These are phyloP conservation scores for Phallus indusiatus DNA, from an alignment of 768 basidiomycete genomes.

Conservation along the genomic window DNA sequence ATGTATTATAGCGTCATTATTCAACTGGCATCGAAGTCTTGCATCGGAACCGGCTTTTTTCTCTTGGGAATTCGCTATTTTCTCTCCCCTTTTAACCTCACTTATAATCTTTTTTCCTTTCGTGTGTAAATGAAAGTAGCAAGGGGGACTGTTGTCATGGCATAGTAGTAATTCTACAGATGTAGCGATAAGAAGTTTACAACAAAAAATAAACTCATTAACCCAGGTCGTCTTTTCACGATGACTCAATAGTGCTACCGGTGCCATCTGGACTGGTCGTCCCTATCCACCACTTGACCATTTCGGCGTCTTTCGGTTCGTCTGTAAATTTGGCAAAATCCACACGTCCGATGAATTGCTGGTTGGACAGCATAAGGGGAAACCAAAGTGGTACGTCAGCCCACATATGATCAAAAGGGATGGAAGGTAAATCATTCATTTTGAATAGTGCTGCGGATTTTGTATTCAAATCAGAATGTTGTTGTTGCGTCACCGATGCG, in stretches of 20 bases:
- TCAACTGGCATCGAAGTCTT: too few relatives aligned
- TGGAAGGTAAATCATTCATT: slow-evolving; percentile 19
- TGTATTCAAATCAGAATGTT: background rate
- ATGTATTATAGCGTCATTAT: background rate
- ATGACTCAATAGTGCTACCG: too few relatives aligned
- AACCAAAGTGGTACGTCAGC: slow-evolving; percentile 62
- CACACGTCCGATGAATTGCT: slow-evolving; percentile 37
- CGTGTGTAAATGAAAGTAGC: background rate
- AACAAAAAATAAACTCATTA: background rate
- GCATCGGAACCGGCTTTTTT: too few relatives aligned
- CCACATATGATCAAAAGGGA: slow-evolving; percentile 60
- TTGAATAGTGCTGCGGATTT: background rate
- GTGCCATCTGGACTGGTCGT: background rate
- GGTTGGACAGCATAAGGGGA: slow-evolving; percentile 41
- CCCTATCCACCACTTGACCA: slow-evolving; percentile 30
- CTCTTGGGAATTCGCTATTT: too few relatives aligned
- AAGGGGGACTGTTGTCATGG: background rate
- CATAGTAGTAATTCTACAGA: background rate
- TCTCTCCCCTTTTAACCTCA: too few relatives aligned
- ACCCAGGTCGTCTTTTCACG: too few relatives aligned
- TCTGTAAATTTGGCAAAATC: slow-evolving; percentile 27
- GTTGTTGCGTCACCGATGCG: background rate
- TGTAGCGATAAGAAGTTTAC: background rate
- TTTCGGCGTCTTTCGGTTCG: slow-evolving; percentile 8
- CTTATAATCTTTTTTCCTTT: background rate